phyloP scores from a whole-genome alignment of 2,329 filamentous ascomycete genomes.

The Pestalotiopsis sp. region DNA sequence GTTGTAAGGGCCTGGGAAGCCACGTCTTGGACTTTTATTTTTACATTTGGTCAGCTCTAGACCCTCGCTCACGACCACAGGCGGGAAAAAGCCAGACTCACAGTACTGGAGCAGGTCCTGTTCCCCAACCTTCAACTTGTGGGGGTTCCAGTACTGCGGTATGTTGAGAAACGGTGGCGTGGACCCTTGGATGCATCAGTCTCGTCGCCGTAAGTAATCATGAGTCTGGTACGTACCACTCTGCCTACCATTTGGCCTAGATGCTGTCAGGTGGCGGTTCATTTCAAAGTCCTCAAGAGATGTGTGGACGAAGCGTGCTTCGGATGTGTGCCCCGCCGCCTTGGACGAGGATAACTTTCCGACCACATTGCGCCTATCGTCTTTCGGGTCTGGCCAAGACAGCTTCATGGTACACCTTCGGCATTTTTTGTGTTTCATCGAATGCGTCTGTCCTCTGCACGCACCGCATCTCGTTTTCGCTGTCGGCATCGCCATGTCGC shows the following conservation, averaged over 20 bases:
- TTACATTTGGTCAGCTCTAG: neutral
- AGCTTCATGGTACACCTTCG: slow-evolving; percentile 15
- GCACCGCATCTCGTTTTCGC: too few relatives aligned
- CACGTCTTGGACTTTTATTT: slow-evolving; percentile 15
- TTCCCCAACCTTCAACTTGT: slow-evolving; percentile 15
- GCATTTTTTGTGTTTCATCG: neutral
- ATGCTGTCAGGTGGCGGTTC: slow-evolving; percentile 20
- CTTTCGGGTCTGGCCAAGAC: slow-evolving; percentile 24
- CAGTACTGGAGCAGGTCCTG: slow-evolving; percentile 20
- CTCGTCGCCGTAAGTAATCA: too few relatives aligned
- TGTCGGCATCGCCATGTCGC: too few relatives aligned
- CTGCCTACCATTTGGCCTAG: neutral
- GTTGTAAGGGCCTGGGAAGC: slow-evolving; percentile 26
- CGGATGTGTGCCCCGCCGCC: slow-evolving; percentile 5
- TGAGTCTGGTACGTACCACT: too few relatives aligned
- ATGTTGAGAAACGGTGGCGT: slow-evolving; percentile 15
- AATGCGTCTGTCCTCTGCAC: too few relatives aligned
- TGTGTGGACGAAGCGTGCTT: slow-evolving; percentile 20
- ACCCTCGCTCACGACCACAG: slow-evolving; percentile 4
- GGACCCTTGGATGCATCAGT: neutral
- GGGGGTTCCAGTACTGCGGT: slow-evolving; percentile 21
- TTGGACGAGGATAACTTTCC: slow-evolving; percentile 10
- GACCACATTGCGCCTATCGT: slow-evolving; percentile 23
- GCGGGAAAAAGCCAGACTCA: slow-evolving; percentile 9
- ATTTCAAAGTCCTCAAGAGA: slow-evolving; percentile 22